Evolutionary conservation across 73 alveolate genomes (phyloP).

Genomic region (Paramecium sonneborni): DNA sequence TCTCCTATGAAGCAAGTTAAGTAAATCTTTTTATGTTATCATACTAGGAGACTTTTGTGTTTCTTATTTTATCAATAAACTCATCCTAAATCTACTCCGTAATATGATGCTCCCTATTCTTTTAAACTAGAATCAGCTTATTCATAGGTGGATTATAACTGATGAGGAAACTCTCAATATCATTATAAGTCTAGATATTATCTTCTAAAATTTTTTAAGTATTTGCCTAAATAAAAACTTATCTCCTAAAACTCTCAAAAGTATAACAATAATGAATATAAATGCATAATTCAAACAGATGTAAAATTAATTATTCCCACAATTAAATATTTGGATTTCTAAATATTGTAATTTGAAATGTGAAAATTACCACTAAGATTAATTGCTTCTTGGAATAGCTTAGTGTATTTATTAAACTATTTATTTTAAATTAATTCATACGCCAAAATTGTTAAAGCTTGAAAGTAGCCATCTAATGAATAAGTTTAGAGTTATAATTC

Average conservation of each 20-base stretch:
- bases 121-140: not conserved
- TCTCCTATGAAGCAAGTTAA: not conserved
- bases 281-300: not conserved
- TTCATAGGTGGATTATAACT: not conserved
- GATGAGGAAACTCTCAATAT: not conserved
- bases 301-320: not conserved
- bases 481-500: not conserved
- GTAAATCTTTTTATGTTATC: not conserved
- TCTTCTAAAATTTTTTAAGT: not conserved
- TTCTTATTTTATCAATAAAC: not conserved
- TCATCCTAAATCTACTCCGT: not conserved
- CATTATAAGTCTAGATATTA: not conserved
- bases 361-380: not conserved
- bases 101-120: not conserved
- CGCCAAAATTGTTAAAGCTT: conserved; percentile 5
- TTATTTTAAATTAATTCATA: not conserved
- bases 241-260: not conserved
- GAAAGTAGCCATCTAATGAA: not conserved
- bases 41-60: not conserved
- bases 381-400: not conserved
- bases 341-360: not conserved
- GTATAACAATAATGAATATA: not conserved
- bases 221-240: not conserved
- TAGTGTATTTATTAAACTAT: not conserved
- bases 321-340: not conserved